phyloP scores from a whole-genome alignment of 768 basidiomycete genomes.

The Ramaria rubella region DNA sequence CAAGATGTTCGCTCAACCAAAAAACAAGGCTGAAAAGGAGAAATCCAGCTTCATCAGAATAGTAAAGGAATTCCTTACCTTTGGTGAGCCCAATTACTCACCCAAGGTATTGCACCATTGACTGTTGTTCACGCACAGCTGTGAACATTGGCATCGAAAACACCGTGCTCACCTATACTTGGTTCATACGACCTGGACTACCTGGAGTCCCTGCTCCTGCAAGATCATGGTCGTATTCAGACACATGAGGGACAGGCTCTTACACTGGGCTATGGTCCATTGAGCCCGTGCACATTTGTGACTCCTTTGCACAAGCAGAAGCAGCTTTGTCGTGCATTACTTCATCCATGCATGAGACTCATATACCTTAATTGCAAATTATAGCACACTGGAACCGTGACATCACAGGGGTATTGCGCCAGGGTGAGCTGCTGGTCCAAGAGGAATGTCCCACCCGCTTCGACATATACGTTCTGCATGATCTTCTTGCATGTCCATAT shows the following conservation, averaged over 20 bases:
- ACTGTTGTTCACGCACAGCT: slow-evolving; percentile 1
- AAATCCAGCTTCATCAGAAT: slow-evolving; percentile 4
- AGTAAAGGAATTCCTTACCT: slow-evolving; percentile 2
- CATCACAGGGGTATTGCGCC: background rate
- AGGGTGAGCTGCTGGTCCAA: background rate
- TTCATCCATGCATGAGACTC: background rate
- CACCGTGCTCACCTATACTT: slow-evolving; percentile 19
- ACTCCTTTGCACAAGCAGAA: slow-evolving; percentile 17
- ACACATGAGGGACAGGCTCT: slow-evolving; percentile 6
- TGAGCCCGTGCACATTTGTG: slow-evolving; percentile 15
- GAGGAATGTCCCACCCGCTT: background rate
- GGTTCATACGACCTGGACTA: slow-evolving; percentile 19
- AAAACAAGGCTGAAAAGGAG: slow-evolving; percentile 5
- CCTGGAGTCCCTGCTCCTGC: slow-evolving; percentile 17
- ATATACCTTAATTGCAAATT: background rate
- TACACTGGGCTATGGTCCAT: slow-evolving; percentile 18
- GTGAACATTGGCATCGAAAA: background rate
- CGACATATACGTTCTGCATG: slow-evolving; percentile 8
- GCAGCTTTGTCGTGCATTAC: slow-evolving; percentile 15
- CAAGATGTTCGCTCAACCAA: too few species aligned
- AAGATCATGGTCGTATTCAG: background rate
- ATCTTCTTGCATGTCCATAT: slow-evolving; percentile 9
- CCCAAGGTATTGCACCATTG: background rate
- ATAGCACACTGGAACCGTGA: background rate
- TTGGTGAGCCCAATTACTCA: slow-evolving; percentile 4